These are phyloP conservation scores for Eudorina sp. DNA, from an alignment of 139 green algal genomes.

Conservation along the genomic window DNA sequence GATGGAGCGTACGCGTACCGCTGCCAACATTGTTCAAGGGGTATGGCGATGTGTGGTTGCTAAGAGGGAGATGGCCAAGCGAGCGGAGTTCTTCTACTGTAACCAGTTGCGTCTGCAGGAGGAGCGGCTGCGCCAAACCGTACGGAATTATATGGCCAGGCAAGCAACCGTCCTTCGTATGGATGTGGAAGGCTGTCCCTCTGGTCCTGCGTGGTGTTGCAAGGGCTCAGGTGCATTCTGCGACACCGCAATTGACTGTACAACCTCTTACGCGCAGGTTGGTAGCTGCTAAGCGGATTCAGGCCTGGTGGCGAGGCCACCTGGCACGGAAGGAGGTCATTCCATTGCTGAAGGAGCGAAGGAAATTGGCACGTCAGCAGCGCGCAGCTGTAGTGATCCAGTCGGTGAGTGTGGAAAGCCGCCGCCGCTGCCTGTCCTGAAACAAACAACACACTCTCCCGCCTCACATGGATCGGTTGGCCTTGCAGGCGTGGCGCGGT, in stretches of 20 bases:
- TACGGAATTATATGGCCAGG: slow-evolving; percentile 45
- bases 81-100: not conserved
- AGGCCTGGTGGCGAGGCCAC: slow-evolving; percentile 62
- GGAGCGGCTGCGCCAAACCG: not conserved
- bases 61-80: slow-evolving; percentile 19
- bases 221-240: no score
- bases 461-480: no score
- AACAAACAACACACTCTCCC: no score
- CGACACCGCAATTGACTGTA: no score
- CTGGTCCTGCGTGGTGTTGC: no score
- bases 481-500: slow-evolving; percentile 47
- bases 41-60: slow-evolving; percentile 24
- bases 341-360: slow-evolving; percentile 28
- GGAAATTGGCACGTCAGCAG: not conserved
- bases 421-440: no score
- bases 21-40: slow-evolving; percentile 4
- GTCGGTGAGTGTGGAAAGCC: slow-evolving; percentile 52
- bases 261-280: no score
- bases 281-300: slow-evolving; percentile 60
- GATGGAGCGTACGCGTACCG: not conserved
- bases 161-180: not conserved
- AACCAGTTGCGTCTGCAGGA: not conserved
- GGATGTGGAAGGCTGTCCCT: no score
- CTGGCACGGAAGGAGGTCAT: slow-evolving; percentile 35
- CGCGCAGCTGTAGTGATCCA: slow-evolving; percentile 50